These are phyloP conservation scores for Hymenoscyphus fructigenus DNA, from an alignment of 2,329 filamentous ascomycete genomes.

Conservation along the genomic window DNA sequence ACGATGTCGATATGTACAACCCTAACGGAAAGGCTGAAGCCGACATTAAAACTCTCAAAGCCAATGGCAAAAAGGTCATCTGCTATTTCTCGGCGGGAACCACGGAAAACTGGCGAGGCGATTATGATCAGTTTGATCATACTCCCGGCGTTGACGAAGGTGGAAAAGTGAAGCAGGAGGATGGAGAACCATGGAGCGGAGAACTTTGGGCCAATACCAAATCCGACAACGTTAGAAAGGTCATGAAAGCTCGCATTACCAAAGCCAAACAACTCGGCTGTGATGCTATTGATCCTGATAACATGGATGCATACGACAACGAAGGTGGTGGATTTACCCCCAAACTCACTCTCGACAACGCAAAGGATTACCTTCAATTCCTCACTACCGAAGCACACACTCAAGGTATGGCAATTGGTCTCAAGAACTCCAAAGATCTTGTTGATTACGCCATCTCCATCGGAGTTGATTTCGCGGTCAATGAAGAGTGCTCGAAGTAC, in stretches of 20 bases:
- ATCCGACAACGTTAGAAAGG: conserved; percentile 50
- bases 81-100: conserved; percentile 74
- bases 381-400: conserved; percentile 53
- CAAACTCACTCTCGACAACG: conserved; percentile 53
- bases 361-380: conserved; percentile 41
- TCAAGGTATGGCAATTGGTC: conserved; percentile 58
- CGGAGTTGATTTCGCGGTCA: neutral
- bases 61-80: conserved; percentile 57
- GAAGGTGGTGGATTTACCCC: conserved; percentile 51
- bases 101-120: conserved; percentile 61
- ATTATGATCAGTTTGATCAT: conserved; percentile 51
- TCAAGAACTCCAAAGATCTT: conserved; percentile 67
- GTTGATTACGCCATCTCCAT: conserved; percentile 40
- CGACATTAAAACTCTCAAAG: conserved; percentile 46
- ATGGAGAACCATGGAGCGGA: neutral
- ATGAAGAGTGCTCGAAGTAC: conserved; percentile 56
- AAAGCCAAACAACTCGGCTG: conserved; percentile 61
- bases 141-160: neutral
- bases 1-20: conserved; percentile 3
- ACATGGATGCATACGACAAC: conserved; percentile 66
- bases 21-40: no score
- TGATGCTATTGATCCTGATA: conserved; percentile 68
- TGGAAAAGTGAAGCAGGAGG: neutral
- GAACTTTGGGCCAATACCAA: conserved; percentile 1
- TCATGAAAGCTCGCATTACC: conserved; percentile 61